Percentiles rank a stretch among this genome's conserved stretches.
phyloP scores from a whole-genome alignment of 208 protist species.

The Plasmodiophora brassicae region DNA sequence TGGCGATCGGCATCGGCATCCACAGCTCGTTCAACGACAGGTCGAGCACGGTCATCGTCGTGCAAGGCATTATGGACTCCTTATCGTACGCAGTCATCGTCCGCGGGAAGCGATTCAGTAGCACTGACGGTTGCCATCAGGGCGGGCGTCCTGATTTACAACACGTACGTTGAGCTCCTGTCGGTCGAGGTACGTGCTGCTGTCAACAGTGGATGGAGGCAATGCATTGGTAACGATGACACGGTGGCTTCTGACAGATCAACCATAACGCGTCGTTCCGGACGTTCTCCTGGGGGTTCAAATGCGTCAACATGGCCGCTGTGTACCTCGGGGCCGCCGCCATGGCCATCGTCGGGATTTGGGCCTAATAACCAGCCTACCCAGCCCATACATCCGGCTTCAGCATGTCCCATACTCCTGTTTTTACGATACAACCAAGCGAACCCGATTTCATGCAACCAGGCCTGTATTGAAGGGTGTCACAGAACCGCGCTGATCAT shows the following conservation, averaged over 20 bases:
- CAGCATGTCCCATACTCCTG: too few relatives aligned
- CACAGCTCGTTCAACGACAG: neutral
- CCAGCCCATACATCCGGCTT: too few relatives aligned
- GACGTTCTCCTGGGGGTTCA: neutral
- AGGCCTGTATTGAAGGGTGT: too few relatives aligned
- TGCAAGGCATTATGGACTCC: neutral
- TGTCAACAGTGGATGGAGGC: neutral
- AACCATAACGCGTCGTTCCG: neutral
- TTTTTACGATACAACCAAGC: too few relatives aligned
- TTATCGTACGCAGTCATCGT: neutral
- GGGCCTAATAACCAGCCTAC: too few relatives aligned
- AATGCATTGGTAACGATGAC: neutral
- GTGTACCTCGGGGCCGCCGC: neutral
- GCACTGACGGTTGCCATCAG: too few relatives aligned
- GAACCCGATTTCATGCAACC: too few relatives aligned
- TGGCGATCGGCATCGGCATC: conserved; percentile 29
- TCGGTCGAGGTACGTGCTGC: neutral
- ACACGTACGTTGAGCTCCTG: conserved; percentile 9
- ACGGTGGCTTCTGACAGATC: neutral
- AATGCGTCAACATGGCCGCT: neutral
- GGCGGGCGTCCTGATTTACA: conserved; percentile 11
- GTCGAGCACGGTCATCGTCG: neutral
- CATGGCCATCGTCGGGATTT: neutral
- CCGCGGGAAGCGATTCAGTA: too few relatives aligned
- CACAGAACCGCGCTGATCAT: too few relatives aligned